A percentile compares a stretch with the other conserved stretches of the same genome.
These are phyloP conservation scores for Yamadazyma sp. DNA, from an alignment of 805 yeast genomes.

Conservation along the genomic window DNA sequence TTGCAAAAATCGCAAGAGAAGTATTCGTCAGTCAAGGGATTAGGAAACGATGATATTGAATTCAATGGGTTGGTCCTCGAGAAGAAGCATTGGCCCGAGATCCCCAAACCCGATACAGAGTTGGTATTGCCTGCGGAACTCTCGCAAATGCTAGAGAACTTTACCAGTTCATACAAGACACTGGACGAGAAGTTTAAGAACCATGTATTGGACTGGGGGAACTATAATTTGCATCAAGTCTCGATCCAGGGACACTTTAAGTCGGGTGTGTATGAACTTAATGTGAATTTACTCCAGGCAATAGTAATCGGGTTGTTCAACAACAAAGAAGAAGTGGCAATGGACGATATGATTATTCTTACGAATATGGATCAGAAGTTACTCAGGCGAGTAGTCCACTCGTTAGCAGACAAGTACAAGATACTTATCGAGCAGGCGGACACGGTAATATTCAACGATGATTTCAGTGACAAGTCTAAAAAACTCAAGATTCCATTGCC, in stretches of 20 bases:
- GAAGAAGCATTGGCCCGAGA: slow-evolving; percentile 41
- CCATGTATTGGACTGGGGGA: slow-evolving; percentile 42
- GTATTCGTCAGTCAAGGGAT: slow-evolving; percentile 13
- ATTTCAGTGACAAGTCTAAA: slow-evolving; percentile 28
- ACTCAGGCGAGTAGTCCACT: slow-evolving; percentile 27
- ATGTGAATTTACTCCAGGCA: slow-evolving; percentile 46
- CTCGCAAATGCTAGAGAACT: slow-evolving; percentile 19
- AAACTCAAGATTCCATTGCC: slow-evolving; percentile 31
- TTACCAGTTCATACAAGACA: slow-evolving; percentile 21
- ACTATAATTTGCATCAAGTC: slow-evolving; percentile 42
- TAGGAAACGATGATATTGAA: slow-evolving; percentile 15
- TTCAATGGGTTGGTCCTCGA: slow-evolving; percentile 35
- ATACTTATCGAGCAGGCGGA: slow-evolving; percentile 21
- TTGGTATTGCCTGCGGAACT: slow-evolving; percentile 27
- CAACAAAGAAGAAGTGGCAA: slow-evolving; percentile 19
- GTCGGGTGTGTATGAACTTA: slow-evolving; percentile 30
- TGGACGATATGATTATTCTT: slow-evolving; percentile 21
- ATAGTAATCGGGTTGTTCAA: slow-evolving; percentile 40
- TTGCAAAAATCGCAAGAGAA: slow-evolving; percentile 21
- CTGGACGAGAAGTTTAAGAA: slow-evolving; percentile 22
- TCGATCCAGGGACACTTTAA: slow-evolving; percentile 31
- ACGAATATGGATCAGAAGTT: slow-evolving; percentile 36
- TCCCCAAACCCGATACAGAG: slow-evolving; percentile 25
- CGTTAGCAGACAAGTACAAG: slow-evolving; percentile 33
- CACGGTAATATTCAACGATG: slow-evolving; percentile 21